Evolutionary conservation across 345 rosid genomes (phyloP).

Genomic region (Cardamine chenopodiifolia): DNA sequence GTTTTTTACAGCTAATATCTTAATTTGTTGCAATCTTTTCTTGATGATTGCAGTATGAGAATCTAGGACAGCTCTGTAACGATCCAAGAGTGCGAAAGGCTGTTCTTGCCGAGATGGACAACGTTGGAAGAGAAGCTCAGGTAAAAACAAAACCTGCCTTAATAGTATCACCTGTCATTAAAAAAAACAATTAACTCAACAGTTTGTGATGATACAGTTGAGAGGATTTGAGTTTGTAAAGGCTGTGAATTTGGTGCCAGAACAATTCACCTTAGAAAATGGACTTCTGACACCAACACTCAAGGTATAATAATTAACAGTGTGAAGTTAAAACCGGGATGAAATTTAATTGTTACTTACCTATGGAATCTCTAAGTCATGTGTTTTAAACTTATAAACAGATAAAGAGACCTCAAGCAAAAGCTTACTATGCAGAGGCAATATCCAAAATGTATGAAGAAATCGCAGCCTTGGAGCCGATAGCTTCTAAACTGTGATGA

Average conservation of each 20-base stretch:
- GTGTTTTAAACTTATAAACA: slow-evolving; percentile 30
- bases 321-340: neutral
- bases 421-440: slow-evolving; percentile 63
- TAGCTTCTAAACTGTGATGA: slow-evolving; percentile 36
- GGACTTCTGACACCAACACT: slow-evolving; percentile 88
- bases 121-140: slow-evolving; percentile 66
- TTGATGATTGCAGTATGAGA: slow-evolving; percentile 54
- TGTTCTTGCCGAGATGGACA: slow-evolving; percentile 82
- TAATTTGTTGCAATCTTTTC: slow-evolving; percentile 10
- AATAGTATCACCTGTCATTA: neutral
- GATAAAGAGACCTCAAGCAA: slow-evolving; percentile 90
- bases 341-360: slow-evolving; percentile 8
- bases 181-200: neutral
- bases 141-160: slow-evolving; percentile 40
- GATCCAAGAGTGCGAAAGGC: slow-evolving; percentile 62
- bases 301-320: slow-evolving; percentile 53
- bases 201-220: slow-evolving; percentile 47
- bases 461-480: slow-evolving; percentile 47
- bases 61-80: slow-evolving; percentile 64
- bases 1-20: neutral
- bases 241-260: slow-evolving; percentile 80
- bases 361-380: slow-evolving; percentile 5
- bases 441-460: slow-evolving; percentile 71
- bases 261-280: slow-evolving; percentile 76
- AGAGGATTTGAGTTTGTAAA: slow-evolving; percentile 77